Evolutionary conservation across 306 rosid genomes (phyloP), one percentile per base, ranked within the genome.

Genomic region (Ziziphus jujuba): DNA sequence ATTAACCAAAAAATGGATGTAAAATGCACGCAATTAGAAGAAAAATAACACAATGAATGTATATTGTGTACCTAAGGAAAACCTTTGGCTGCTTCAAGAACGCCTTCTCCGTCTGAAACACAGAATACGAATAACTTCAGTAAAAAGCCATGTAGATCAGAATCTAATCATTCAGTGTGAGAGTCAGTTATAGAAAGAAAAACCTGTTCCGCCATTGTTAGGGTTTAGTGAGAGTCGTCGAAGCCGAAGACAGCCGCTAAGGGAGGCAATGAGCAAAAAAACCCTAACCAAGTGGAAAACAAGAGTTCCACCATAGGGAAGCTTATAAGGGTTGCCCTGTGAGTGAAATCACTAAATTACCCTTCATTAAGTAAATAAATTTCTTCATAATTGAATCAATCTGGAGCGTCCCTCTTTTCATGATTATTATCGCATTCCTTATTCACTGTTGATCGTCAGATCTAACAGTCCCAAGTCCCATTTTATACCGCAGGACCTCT

Each of bases 1-100:
- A 95, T 7, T 36, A 83, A 81, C 97, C 87, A 24, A 34, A 24
- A 34, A 19, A 17, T 59, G 36, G 1, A 59, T 9, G 22, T 12
- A 10, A 13, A 28, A 45, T 21, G 2, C 12, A 24, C 9, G 3
- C 0, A 50, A 14, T 7, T 7, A 20, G 9, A 14, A 3, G 24
- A 12, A 19, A 3, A 9, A 3, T 9, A 49, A 71, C 2, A 8
- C 3, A 15, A 10, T 59, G 19, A 9, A 48, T 19, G 43, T 14
- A 23, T 22, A 35, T 7, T 9, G 10, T 22, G 19, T 75, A 87
- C 92, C 87, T 13, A 16, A 87, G 82, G 55, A 87, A 87, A 11
- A 87, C 92, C 80, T 87, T 87, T 19, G 92, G 92, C 67, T 87
- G 92, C 84, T 84, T 87, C 77, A 87, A 66, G 65, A 84, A 87